Evolutionary conservation across 768 basidiomycete genomes (phyloP).

Genomic region (Amanita phalloides): DNA sequence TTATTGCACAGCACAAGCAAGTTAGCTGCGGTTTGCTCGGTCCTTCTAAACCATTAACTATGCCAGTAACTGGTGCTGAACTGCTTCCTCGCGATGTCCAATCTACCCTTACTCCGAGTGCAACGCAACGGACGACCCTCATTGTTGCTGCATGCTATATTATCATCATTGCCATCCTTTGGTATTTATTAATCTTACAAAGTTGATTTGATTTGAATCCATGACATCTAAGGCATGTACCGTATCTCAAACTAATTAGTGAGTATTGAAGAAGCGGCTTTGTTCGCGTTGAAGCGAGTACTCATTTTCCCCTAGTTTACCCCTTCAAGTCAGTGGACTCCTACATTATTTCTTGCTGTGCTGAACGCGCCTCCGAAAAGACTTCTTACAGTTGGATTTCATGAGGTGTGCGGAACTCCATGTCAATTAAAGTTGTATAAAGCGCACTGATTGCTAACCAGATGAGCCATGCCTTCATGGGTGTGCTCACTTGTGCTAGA

Average conservation of each 20-base stretch:
- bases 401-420: constrained; percentile 44
- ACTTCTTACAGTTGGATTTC: constrained; percentile 79
- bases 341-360: background rate
- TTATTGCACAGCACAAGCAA: background rate
- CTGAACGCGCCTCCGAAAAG: constrained; percentile 20
- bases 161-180: constrained; percentile 66
- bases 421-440: background rate
- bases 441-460: constrained; percentile 15
- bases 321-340: constrained; percentile 72
- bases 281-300: constrained; percentile 3
- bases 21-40: constrained; percentile 1
- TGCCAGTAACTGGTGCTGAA: background rate
- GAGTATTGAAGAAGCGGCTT: constrained; percentile 20
- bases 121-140: constrained; percentile 64
- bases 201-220: background rate
- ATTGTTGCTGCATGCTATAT: constrained; percentile 76
- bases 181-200: constrained; percentile 31
- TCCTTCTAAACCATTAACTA: background rate
- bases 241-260: constrained; percentile 64
- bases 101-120: constrained; percentile 46
- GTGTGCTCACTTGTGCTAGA: constrained; percentile 74
- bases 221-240: constrained; percentile 53
- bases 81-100: constrained; percentile 23
- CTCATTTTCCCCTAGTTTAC: constrained; percentile 45
- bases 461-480: constrained; percentile 83